Percentiles rank a stretch among this genome's conserved stretches.
phyloP scores from a whole-genome alignment of 176 grass and related monocot genomes.

The Musa itinerans region DNA sequence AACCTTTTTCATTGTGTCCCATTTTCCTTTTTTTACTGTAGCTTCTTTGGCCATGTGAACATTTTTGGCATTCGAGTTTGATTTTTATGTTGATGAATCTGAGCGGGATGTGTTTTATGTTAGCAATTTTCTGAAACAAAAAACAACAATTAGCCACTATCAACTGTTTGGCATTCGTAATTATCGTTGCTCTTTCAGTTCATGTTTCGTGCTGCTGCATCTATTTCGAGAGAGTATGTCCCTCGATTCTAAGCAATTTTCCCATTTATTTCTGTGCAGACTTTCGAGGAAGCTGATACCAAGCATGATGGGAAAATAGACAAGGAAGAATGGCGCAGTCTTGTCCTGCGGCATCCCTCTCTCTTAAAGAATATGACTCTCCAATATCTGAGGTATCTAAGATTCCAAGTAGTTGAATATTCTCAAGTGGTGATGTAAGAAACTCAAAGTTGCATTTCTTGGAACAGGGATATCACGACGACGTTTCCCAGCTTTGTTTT shows the following conservation, averaged over 20 bases:
- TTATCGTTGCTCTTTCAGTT: background rate
- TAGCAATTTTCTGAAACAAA: background rate
- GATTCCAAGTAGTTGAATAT: background rate
- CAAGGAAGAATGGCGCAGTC: conserved; percentile 1
- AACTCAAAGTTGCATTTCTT: background rate
- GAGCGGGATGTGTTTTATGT: background rate
- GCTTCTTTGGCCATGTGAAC: no score
- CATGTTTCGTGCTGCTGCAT: background rate
- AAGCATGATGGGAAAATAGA: conserved; percentile 4
- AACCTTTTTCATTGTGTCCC: no score
- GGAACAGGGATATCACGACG: background rate
- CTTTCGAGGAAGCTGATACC: conserved; percentile 7
- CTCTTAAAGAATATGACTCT: background rate
- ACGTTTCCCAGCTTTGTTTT: conserved; percentile 1
- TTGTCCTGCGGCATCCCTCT: background rate
- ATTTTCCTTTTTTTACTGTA: no score
- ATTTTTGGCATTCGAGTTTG: no score
- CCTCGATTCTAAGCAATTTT: background rate
- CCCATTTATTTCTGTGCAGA: background rate
- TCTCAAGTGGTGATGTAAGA: background rate
- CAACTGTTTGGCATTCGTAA: background rate
- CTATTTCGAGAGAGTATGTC: background rate
- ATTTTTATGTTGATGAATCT: no score
- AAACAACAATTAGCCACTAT: background rate
- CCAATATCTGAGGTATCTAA: background rate